Evolutionary conservation across 2,329 filamentous ascomycete genomes (phyloP), one percentile per base, ranked within the genome.

Genomic region (Penicillium sp.): DNA sequence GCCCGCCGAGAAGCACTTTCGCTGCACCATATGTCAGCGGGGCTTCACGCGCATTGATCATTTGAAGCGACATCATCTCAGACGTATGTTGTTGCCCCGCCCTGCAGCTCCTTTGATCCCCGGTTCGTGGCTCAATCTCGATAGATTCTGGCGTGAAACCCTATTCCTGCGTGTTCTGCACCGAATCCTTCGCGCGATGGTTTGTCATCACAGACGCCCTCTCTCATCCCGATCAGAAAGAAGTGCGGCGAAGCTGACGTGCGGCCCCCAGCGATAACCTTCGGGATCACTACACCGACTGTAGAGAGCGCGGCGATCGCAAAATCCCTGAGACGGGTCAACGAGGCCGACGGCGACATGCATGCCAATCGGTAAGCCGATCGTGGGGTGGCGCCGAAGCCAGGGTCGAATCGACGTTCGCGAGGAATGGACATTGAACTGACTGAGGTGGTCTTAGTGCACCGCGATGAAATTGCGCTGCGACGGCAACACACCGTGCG

Each of bases 21-120:
- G 65, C 51, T 75, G 72, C 52, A 64, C 66, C 11, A 60, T 72
- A 52, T 75, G 73, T 54, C 64, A 70, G 55, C 68, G 71, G 52
- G 65, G 63, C 40, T 75, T 75, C 60, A 73, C 72, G 25, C 70
- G 73, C 48, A 71, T 73, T 57, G 73, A 75, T 62, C 73, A 75
- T 57, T 58, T 75, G 33, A 75, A 74, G 55, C 63, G 73, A 47
- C 73, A 75, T 54, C 69, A 74, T 52, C 61, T 74, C 35, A 65
- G 72, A 49, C 73, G 73, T 74, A 67, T 55, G 67, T 62, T 62
- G 27, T 11, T 32, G 8, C 41, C 46, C 47, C 36, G 34, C 35
- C 43, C 36, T 43, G 43, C 47, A 44, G 37, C 27, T 35, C 36
- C 45, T 32, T 11, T 11, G 8, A n/a, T 3, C 46, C 45, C 35